phyloP scores from a whole-genome alignment of 192 early-diverging fungal species.

The Martensiomyces pterosporus region DNA sequence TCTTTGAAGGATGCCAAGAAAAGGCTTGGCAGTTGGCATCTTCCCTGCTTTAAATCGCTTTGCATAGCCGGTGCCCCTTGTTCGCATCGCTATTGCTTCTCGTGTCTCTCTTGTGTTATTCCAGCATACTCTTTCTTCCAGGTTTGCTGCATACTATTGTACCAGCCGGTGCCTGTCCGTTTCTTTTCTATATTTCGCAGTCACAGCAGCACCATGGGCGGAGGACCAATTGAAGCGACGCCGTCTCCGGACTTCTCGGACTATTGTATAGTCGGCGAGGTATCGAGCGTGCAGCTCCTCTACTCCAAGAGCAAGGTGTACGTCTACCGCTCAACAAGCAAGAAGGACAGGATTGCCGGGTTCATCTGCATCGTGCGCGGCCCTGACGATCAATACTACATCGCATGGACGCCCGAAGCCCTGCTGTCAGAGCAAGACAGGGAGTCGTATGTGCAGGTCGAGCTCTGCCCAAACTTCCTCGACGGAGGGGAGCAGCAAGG shows the following conservation, averaged over 20 bases:
- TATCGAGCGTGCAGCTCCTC: constrained; percentile 50
- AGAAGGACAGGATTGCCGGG: constrained; percentile 61
- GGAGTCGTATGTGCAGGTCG: constrained; percentile 60
- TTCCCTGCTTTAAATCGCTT: too few relatives aligned
- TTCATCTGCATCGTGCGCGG: constrained; percentile 63
- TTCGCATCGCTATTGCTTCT: too few relatives aligned
- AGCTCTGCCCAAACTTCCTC: constrained; percentile 49
- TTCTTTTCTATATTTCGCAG: not conserved
- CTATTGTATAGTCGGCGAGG: constrained; percentile 51
- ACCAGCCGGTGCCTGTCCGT: not conserved
- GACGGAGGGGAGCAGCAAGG: constrained; percentile 1
- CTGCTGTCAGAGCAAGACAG: constrained; percentile 56
- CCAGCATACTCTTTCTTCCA: not conserved
- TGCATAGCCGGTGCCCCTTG: too few relatives aligned
- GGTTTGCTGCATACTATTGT: not conserved
- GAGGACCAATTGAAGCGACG: constrained; percentile 32
- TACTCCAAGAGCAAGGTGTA: constrained; percentile 70
- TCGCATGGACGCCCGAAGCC: constrained; percentile 71
- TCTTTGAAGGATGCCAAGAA: too few relatives aligned
- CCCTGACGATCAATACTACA: constrained; percentile 54
- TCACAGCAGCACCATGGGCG: constrained; percentile 30
- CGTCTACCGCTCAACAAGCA: constrained; percentile 60
- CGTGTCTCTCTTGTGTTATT: constrained; percentile 1
- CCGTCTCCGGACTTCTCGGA: constrained; percentile 44
- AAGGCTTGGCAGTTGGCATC: too few relatives aligned